These are phyloP conservation scores for Drechslerella coelobrocha DNA, from an alignment of 2,329 filamentous ascomycete genomes.

Conservation along the genomic window DNA sequence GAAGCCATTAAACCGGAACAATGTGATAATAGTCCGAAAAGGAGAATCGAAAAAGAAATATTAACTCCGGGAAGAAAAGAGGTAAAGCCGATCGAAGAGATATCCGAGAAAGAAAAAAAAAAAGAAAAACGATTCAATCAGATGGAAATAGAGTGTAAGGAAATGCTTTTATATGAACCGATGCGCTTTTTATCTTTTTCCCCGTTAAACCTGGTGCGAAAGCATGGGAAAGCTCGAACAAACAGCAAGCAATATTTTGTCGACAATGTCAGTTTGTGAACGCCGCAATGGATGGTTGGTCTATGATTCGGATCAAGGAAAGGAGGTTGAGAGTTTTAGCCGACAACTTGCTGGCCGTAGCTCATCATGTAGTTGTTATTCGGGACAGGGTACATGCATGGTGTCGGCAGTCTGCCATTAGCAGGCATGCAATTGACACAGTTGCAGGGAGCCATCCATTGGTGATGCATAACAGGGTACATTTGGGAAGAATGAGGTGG, in stretches of 20 bases:
- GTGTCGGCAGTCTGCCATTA: conserved; percentile 34
- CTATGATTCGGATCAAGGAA: conserved; percentile 38
- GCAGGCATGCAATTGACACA: conserved; percentile 62
- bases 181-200: conserved; percentile 49
- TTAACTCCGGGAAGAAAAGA: conserved; percentile 51
- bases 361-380: conserved; percentile 32
- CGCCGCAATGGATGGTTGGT: conserved; percentile 54
- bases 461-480: conserved; percentile 50
- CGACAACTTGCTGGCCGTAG: conserved; percentile 47
- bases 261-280: conserved; percentile 50
- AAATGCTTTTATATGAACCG: conserved; percentile 46
- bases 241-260: conserved; percentile 47
- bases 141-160: conserved; percentile 55
- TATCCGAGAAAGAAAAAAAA: conserved; percentile 57
- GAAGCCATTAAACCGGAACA: conserved; percentile 25
- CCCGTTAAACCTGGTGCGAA: conserved; percentile 56
- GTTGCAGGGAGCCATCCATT: conserved; percentile 60
- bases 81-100: conserved; percentile 56
- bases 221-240: conserved; percentile 51
- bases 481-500: conserved; percentile 57
- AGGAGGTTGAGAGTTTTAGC: conserved; percentile 50
- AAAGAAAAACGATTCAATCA: conserved; percentile 55
- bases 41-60: conserved; percentile 49
- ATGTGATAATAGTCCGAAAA: not conserved
- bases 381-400: conserved; percentile 20